Evolutionary conservation across 805 yeast genomes (phyloP).

Genomic region (Lipomyces mesembrius): DNA sequence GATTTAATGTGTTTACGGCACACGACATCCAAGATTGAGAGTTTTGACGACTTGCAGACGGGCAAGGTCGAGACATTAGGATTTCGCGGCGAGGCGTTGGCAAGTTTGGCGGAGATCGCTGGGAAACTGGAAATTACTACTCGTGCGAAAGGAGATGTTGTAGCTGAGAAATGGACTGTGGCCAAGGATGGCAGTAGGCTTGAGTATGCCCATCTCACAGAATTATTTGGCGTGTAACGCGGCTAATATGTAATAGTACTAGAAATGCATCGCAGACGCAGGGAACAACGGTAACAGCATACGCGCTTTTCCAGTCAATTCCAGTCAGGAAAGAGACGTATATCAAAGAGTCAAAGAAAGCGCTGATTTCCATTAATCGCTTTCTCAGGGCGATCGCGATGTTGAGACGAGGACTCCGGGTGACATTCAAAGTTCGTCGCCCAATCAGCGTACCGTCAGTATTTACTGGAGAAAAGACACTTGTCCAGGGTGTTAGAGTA

Average conservation of each 20-base stretch:
- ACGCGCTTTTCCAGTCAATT: conserved; percentile 75
- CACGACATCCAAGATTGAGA: conserved; percentile 72
- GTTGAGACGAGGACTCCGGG: conserved; percentile 18
- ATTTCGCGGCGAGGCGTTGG: conserved; percentile 85
- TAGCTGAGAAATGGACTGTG: conserved; percentile 70
- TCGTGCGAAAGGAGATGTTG: conserved; percentile 56
- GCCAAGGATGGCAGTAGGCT: conserved; percentile 49
- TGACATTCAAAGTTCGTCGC: conserved; percentile 19
- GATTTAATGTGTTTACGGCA: conserved; percentile 75
- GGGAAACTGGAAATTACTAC: conserved; percentile 66
- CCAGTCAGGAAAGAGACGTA: conserved; percentile 66
- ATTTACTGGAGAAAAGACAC: conserved; percentile 19
- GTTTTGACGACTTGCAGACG: conserved; percentile 66
- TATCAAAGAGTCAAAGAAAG: conserved; percentile 64
- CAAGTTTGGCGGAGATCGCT: conserved; percentile 81
- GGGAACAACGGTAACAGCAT: conserved; percentile 76
- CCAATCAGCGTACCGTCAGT: conserved; percentile 14
- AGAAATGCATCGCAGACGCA: conserved; percentile 73
- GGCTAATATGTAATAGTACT: conserved; percentile 30
- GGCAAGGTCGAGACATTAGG: conserved; percentile 67
- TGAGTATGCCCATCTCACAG: conserved; percentile 50
- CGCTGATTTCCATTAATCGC: conserved; percentile 65
- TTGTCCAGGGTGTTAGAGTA: conserved; percentile 20
- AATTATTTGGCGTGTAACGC: conserved; percentile 47
- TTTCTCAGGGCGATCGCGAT: conserved; percentile 51